Percentiles rank a stretch among this genome's conserved stretches.
Evolutionary conservation across 306 rosid genomes (phyloP).

Genomic region (Castanea mollissima): DNA sequence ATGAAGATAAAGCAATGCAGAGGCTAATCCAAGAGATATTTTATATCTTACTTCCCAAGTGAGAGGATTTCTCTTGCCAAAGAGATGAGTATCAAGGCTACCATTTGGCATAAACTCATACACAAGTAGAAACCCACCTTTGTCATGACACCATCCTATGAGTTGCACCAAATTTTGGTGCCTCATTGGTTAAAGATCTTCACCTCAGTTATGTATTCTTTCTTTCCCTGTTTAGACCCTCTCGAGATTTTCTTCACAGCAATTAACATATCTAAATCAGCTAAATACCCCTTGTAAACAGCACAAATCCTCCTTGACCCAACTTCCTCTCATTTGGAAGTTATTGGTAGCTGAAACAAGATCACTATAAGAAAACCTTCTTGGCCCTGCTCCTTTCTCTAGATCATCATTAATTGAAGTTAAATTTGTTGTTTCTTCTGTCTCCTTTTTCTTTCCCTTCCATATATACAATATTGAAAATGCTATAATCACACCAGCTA

Average conservation of each 20-base stretch:
- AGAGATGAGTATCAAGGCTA: slow-evolving; percentile 27
- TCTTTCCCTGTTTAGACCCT: slow-evolving; percentile 36
- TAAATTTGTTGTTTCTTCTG: slow-evolving; percentile 1
- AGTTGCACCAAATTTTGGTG: slow-evolving; percentile 30
- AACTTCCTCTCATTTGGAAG: slow-evolving; percentile 37
- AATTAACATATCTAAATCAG: slow-evolving; percentile 16
- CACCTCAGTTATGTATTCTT: slow-evolving; percentile 36
- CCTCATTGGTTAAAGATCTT: slow-evolving; percentile 28
- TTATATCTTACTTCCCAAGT: slow-evolving; percentile 25
- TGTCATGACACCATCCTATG: slow-evolving; percentile 30
- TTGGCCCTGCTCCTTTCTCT: slow-evolving; percentile 47
- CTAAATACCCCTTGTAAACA: slow-evolving; percentile 41
- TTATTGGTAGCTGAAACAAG: slow-evolving; percentile 35
- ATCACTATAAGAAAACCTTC: slow-evolving; percentile 33
- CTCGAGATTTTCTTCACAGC: slow-evolving; percentile 44
- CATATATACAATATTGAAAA: not conserved
- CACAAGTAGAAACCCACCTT: slow-evolving; percentile 17
- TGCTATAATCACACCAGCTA: slow-evolving; percentile 8
- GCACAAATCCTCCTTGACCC: slow-evolving; percentile 59
- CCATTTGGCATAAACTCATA: slow-evolving; percentile 43
- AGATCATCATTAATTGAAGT: slow-evolving; percentile 26
- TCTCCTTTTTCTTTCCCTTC: slow-evolving; percentile 12
- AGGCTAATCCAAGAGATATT: slow-evolving; percentile 32
- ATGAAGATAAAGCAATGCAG: slow-evolving; percentile 36
- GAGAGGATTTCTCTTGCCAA: slow-evolving; percentile 1